phyloP scores from a whole-genome alignment of 805 yeast species.

The Jamesozyma jinghongensis region DNA sequence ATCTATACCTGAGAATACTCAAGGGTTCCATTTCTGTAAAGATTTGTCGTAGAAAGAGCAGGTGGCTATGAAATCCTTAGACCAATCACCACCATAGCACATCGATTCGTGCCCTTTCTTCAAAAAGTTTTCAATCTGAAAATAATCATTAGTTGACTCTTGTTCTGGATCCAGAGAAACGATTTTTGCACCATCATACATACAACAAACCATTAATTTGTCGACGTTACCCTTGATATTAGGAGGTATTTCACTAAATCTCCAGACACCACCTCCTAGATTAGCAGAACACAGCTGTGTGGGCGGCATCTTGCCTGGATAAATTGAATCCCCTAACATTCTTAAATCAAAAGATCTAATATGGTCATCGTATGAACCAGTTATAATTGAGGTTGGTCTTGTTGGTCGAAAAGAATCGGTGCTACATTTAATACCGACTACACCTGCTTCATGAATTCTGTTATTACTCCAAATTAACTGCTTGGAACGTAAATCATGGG shows the following conservation, averaged over 20 bases:
- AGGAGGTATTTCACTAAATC: constrained; percentile 56
- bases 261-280: constrained; percentile 94
- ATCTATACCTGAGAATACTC: background rate
- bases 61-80: constrained; percentile 50
- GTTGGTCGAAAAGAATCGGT: constrained; percentile 16
- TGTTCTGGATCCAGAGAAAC: constrained; percentile 32
- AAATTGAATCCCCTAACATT: constrained; percentile 37
- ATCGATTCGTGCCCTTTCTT: constrained; percentile 77
- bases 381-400: constrained; percentile 34
- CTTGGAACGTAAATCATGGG: constrained; percentile 53
- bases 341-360: constrained; percentile 64
- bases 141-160: constrained; percentile 31
- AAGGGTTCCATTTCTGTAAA: constrained; percentile 61
- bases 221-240: constrained; percentile 14
- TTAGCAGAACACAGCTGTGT: constrained; percentile 34
- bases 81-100: constrained; percentile 96
- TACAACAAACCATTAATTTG: constrained; percentile 70
- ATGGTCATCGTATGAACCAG: constrained; percentile 89
- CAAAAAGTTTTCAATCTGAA: constrained; percentile 25
- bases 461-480: constrained; percentile 27
- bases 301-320: constrained; percentile 45
- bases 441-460: constrained; percentile 82
- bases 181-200: constrained; percentile 90
- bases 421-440: constrained; percentile 62
- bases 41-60: constrained; percentile 89